These are phyloP conservation scores for Murraya koenigii DNA, from an alignment of 345 rosid genomes.

Conservation along the genomic window DNA sequence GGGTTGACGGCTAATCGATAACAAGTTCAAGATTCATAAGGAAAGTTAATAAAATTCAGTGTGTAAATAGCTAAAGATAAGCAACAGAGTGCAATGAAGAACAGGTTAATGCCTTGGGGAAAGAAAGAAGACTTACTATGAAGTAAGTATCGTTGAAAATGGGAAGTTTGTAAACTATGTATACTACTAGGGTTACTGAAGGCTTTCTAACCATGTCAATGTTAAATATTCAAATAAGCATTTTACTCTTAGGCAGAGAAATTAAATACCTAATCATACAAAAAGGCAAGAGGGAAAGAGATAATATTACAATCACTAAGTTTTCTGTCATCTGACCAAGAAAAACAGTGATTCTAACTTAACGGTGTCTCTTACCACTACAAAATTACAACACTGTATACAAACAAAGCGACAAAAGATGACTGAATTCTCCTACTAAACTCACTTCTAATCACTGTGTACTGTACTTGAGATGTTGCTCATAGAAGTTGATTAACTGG, in stretches of 20 bases:
- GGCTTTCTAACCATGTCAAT: conserved; percentile 7
- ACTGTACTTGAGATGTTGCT: conserved; percentile 88
- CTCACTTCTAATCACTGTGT: conserved; percentile 27
- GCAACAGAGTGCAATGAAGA: neutral
- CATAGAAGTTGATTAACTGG: conserved; percentile 88
- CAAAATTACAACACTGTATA: conserved; percentile 22
- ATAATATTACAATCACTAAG: neutral
- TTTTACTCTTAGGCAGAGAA: neutral
- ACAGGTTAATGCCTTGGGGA: neutral
- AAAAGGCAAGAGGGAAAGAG: neutral
- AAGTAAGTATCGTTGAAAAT: neutral
- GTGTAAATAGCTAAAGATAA: neutral
- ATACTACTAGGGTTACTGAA: neutral
- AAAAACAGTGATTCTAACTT: neutral
- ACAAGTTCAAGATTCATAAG: too few relatives aligned
- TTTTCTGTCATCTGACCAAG: neutral
- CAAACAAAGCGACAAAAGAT: conserved; percentile 11
- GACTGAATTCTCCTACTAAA: conserved; percentile 12
- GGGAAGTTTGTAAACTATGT: neutral
- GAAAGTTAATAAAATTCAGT: neutral
- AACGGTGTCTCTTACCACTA: conserved; percentile 20
- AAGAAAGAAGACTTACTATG: neutral
- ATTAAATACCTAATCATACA: conserved; percentile 12
- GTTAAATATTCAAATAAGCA: conserved; percentile 2
- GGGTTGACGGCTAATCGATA: too few relatives aligned